Percentiles rank a stretch among this genome's conserved stretches.
These are phyloP conservation scores for Canavalia gladiata DNA, from an alignment of 306 rosid genomes.

Conservation along the genomic window DNA sequence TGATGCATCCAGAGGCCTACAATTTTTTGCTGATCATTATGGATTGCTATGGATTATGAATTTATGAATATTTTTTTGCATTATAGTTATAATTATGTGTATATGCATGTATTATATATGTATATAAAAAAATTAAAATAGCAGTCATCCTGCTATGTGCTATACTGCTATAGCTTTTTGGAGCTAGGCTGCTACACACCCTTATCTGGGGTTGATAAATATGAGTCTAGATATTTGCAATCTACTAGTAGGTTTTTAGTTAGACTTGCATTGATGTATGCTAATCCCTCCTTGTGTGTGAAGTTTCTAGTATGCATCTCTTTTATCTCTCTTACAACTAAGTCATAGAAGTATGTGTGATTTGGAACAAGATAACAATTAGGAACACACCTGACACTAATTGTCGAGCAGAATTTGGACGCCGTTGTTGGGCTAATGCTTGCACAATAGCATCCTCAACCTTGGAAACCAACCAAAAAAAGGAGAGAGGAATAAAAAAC, in stretches of 20 bases:
- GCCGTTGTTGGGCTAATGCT: slow-evolving; percentile 85
- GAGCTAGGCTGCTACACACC: no score
- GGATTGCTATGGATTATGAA: no score
- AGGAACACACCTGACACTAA: slow-evolving; percentile 66
- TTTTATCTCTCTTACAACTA: slow-evolving; percentile 21
- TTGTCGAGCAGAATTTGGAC: slow-evolving; percentile 82
- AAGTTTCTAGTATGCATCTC: background rate
- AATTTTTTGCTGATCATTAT: no score
- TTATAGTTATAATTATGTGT: no score
- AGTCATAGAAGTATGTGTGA: slow-evolving; percentile 14
- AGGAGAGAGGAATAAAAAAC: slow-evolving; percentile 12
- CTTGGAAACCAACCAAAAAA: slow-evolving; percentile 50
- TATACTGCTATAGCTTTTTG: no score
- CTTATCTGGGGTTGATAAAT: no score
- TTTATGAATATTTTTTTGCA: no score
- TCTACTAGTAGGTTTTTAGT: background rate
- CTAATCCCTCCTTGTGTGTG: background rate
- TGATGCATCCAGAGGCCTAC: no score
- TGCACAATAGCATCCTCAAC: slow-evolving; percentile 92
- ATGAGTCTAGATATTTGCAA: background rate
- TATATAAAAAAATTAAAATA: no score
- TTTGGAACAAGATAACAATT: slow-evolving; percentile 39
- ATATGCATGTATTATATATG: no score
- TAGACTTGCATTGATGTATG: background rate
- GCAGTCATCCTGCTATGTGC: no score